These are phyloP conservation scores for Penicillium sp. DNA, from an alignment of 2,329 filamentous ascomycete species.

Conservation along the genomic window DNA sequence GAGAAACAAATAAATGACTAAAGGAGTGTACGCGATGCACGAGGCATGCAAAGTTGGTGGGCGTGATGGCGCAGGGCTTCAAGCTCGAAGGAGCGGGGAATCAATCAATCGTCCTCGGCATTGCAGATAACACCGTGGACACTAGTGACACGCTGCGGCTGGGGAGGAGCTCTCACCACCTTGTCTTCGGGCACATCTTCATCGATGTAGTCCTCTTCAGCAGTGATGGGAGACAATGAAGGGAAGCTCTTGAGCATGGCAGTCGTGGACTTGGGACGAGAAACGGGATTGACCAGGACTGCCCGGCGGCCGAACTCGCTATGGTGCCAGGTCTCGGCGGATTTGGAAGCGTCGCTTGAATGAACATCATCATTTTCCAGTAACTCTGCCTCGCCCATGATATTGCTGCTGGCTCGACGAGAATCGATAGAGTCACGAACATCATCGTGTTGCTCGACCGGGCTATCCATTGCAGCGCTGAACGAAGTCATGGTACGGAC, in stretches of 20 bases:
- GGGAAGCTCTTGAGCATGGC: slow-evolving; percentile 60
- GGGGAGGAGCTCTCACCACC: slow-evolving; percentile 32
- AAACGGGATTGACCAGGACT: slow-evolving; percentile 64
- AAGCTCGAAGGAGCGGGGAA: not conserved
- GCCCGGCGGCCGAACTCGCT: slow-evolving; percentile 60
- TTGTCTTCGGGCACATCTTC: slow-evolving; percentile 34
- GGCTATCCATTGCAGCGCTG: slow-evolving; percentile 49
- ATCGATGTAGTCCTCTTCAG: slow-evolving; percentile 39
- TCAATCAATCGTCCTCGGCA: slow-evolving; percentile 16
- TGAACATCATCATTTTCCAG: slow-evolving; percentile 41
- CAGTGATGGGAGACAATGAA: slow-evolving; percentile 39
- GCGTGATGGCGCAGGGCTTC: not conserved
- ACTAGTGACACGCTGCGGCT: slow-evolving; percentile 62
- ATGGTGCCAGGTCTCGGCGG: slow-evolving; percentile 56
- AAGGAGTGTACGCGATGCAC: slow-evolving; percentile 30
- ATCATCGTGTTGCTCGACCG: slow-evolving; percentile 47
- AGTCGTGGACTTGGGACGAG: slow-evolving; percentile 64
- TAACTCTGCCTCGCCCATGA: slow-evolving; percentile 60
- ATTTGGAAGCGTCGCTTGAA: slow-evolving; percentile 27
- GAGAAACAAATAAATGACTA: slow-evolving; percentile 29
- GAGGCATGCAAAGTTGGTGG: not conserved
- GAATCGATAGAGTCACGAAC: slow-evolving; percentile 35
- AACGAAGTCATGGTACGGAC: slow-evolving; percentile 49
- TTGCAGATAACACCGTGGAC: slow-evolving; percentile 27
- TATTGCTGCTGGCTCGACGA: slow-evolving; percentile 46